Base-by-base conservation (phyloP, 495 filamentous ascomycete species). In the Annulohypoxylon nitens region DNA sequence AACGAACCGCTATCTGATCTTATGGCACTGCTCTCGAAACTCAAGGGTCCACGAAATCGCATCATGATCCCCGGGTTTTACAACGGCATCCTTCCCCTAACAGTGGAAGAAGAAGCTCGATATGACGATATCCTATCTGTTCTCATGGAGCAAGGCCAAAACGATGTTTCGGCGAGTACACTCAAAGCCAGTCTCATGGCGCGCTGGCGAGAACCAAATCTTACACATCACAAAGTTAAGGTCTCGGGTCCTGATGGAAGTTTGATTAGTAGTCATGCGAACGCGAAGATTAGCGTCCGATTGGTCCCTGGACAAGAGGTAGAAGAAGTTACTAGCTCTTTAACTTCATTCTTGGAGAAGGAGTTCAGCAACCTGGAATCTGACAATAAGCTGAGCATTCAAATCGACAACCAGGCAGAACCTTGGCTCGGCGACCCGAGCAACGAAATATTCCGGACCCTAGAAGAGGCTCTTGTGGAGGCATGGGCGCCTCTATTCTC, bases 351-450 rank as follows among this genome's bases (percentile, higher is more conserved):
- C 71, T 84, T 97, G 1, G 81, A 88, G 39, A 80, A 87, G n/a
- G 88, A 93, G 64, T 99, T 97, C 74, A 86, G 81, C 1, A 78
- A 85, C 3, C 86, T 98, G 0, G 90, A 89, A 37, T 92, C 92
- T 5, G 89, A 92, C 58, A 98, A 99, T 71, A 87, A 88, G 30
- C 87, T 98, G 47, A 91, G 88, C 1, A 89, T 99, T 25, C 88
- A 89, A 30, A 94, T 98, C 70, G 93, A 96, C 51, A 94, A 97
- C 70, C 91, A 93, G 78, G 95, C 96, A 1, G 96, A 99, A 76
- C 93, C 96, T 14, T 99, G 96, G 96, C 88, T 99, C 0, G 96
- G 96, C 2, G 94, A 97, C 65, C 94, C 92, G 12, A 89, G 91
- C 34, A 98, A 97, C 69, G 88, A 95, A 73, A 93, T 97, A 72